Base-by-base conservation (phyloP, 2,329 filamentous ascomycete genomes). In the Furcasterigmium sp. region DNA sequence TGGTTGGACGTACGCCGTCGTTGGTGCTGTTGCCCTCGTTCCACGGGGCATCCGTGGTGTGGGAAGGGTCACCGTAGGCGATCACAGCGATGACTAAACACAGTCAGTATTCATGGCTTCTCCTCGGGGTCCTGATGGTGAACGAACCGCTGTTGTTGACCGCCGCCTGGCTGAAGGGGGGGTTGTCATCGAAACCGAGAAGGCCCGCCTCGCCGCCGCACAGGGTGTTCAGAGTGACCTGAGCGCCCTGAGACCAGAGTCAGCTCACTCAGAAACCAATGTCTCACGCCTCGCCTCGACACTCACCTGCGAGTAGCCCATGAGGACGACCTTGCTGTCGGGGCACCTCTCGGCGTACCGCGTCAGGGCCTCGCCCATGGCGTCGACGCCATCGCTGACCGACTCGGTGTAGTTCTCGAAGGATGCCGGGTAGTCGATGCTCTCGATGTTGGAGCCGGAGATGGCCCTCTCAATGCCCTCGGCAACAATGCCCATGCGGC, bases 261-360 rank as follows among this genome's bases (percentile, higher is more conserved):
- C 23, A 26, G 23, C 23, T 7, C 7, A 7, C 23, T 7, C 23
- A 7, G 23, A 26, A 26, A 7, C 23, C 23, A 26, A 11, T 26
- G 10, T 15, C 28, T 6, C 11, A 9, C 26, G 7, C 11, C 7
- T 18, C 11, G 26, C n/a, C 28, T 26, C 20, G 15, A 5, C 5
- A 18, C 53, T 21, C 46, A 61, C 63, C 58, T 70, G 67, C 2
- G 67, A 70, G 46, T 64, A 70, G 1, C 67, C 67, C 36, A 70
- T 38, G 23, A 70, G 49, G 5, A 64, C 67, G 38, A 70, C 55
- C 53, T 68, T 67, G 42, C 54, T 56, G n/a, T 59, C 47, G 8
- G 67, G 65, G 30, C 67, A 70, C 5, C 52, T 52, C 23, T 53
- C 39, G 48, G 53, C 50, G 46, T 70, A 68, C 18, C 52, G 44